Conservation (phyloP, 768 basidiomycete species). For the Termitomyces titanicus region DNA sequence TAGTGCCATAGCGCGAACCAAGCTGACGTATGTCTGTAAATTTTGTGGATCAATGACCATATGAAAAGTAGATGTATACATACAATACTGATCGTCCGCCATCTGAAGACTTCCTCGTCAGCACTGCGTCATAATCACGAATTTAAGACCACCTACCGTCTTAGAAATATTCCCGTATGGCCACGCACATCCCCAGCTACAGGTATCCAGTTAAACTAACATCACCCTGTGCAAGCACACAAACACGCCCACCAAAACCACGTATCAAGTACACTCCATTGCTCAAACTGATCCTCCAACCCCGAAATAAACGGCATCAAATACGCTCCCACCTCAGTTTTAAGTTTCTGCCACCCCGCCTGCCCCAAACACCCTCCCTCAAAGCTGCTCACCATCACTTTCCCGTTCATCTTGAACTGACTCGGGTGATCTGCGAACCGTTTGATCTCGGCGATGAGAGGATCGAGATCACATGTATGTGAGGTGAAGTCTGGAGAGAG, state of each 20-base stretch:
- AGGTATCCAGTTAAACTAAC: not conserved
- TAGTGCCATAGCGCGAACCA: slow-evolving; percentile 40
- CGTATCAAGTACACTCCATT: slow-evolving; percentile 47
- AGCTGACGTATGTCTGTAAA: slow-evolving; percentile 38
- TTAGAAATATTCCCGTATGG: slow-evolving; percentile 44
- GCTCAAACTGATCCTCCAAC: slow-evolving; percentile 39
- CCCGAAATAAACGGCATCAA: slow-evolving; percentile 57
- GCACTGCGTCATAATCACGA: not conserved
- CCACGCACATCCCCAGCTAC: slow-evolving; percentile 63
- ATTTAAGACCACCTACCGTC: slow-evolving; percentile 26
- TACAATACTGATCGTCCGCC: slow-evolving; percentile 48
- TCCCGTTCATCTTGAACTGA: slow-evolving; percentile 53
- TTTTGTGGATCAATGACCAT: not conserved
- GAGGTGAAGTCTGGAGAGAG: slow-evolving; percentile 54
- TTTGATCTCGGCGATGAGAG: slow-evolving; percentile 40
- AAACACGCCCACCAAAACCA: slow-evolving; percentile 42
- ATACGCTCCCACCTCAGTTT: slow-evolving; percentile 44
- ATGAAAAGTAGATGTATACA: not conserved
- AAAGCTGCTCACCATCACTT: slow-evolving; percentile 59
- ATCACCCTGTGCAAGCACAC: not conserved
- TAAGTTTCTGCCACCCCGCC: slow-evolving; percentile 40
- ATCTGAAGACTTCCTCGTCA: slow-evolving; percentile 25
- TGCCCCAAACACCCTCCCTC: slow-evolving; percentile 58
- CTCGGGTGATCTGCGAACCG: slow-evolving; percentile 45
- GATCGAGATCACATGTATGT: slow-evolving; percentile 42